Base-by-base conservation (phyloP, 2,329 filamentous ascomycete genomes). In the Aspergillus sp. region DNA sequence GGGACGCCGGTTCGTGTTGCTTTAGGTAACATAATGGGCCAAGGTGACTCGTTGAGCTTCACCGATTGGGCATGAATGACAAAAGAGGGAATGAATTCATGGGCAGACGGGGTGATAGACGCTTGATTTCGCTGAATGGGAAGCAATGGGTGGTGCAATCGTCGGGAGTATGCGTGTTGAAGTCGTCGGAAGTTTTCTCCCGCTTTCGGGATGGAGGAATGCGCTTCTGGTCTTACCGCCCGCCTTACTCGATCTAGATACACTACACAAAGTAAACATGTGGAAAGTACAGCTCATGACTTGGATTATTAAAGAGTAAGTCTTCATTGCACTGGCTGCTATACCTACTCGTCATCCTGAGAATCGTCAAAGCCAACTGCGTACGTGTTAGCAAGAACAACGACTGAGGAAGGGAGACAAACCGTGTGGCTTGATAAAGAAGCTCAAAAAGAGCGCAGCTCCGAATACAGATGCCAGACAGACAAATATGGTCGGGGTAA, bases 401-500 rank as follows among this genome's bases (percentile, higher is more conserved):
- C 6, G 14, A 33, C 6, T 11, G 11, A 27, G 10, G 13, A 19
- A 11, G 14, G 8, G 4, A 11, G 24, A 73, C 82, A 64, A 66
- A 93, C 86, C 68, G 65, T 83, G 69, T 3, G 86, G 80, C 48
- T 67, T 72, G 15, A 96, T 67, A 33, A 86, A 73, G 57, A 80
- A 80, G 49, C 77, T 82, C 33, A 76, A 68, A 2, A 78, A 32
- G 17, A 89, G 70, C 0, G 78, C 78, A 6, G 78, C 15, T 1
- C 63, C 72, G 53, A 93, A 93, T 1, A 83, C 66, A 5, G 62
- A 60, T 1, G 73, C 66, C 27, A 96, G 60, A 30, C 82, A 74
- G 6, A 93, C 74, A 55, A 95, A 95, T 1, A 93, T 80, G 1
- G 85, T 78, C 57, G 91, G 85, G 0, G 85, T 78, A 44, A 82